phyloP scores from a whole-genome alignment of 345 rosid genomes.

The Citrus glauca region DNA sequence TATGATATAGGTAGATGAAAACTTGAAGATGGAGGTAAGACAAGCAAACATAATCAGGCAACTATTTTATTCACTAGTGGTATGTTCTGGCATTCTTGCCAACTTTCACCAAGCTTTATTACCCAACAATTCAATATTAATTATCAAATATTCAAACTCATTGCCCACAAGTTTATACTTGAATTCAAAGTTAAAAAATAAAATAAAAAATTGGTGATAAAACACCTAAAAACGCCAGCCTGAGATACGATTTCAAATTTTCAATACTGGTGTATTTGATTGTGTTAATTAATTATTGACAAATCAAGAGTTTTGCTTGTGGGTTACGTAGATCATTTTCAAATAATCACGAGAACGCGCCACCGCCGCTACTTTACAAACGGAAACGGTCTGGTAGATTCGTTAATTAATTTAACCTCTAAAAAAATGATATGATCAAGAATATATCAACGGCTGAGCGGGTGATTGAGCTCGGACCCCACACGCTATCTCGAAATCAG shows the following conservation, averaged over 20 bases:
- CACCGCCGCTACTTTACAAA: not conserved
- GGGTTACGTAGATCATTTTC: not conserved
- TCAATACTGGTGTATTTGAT: not conserved
- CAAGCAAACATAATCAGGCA: not conserved
- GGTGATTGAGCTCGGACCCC: not conserved
- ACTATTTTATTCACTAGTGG: not conserved
- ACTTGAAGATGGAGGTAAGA: not conserved
- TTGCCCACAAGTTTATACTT: not conserved
- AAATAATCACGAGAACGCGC: conserved; percentile 3
- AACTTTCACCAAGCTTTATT: conserved; percentile 9
- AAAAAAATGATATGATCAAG: not conserved
- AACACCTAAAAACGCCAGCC: not conserved
- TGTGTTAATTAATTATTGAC: not conserved
- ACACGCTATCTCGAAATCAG: not conserved
- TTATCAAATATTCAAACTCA: not conserved
- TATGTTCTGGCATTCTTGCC: conserved; percentile 8
- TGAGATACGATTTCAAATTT: not conserved
- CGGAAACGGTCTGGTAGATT: not conserved
- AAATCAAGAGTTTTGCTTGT: not conserved
- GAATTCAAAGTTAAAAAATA: not conserved
- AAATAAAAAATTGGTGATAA: not conserved
- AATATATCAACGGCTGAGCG: not conserved
- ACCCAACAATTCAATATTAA: not conserved
- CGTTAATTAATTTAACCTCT: not conserved
- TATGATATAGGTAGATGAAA: not conserved